A percentile compares a stretch with the other conserved stretches of the same genome.
These are phyloP conservation scores for Physcomitrium patens DNA, from an alignment of 225 moss, liverwort and hornwort genomes.

Conservation along the genomic window DNA sequence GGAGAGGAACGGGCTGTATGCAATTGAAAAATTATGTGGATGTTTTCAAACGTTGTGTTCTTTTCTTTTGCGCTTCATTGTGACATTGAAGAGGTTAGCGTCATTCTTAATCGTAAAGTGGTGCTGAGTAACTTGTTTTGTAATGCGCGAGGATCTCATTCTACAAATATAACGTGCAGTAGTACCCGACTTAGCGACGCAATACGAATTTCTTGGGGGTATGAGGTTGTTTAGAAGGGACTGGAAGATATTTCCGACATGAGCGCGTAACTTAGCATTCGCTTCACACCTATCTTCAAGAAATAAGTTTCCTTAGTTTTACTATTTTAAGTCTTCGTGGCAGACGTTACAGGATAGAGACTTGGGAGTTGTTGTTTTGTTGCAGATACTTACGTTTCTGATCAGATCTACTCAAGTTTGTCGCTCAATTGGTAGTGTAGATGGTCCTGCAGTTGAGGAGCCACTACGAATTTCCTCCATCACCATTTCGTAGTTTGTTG, in stretches of 20 bases:
- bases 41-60: slow-evolving; percentile 21
- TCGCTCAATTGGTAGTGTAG: slow-evolving; percentile 13
- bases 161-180: slow-evolving; percentile 24
- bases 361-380: slow-evolving; percentile 4
- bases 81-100: slow-evolving; percentile 16
- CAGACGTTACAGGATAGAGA: background rate
- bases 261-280: background rate
- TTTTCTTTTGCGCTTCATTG: background rate
- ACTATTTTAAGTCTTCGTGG: slow-evolving; percentile 5
- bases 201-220: slow-evolving; percentile 22
- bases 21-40: slow-evolving; percentile 15
- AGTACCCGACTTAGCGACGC: slow-evolving; percentile 14
- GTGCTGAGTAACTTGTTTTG: slow-evolving; percentile 28
- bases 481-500: background rate
- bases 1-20: slow-evolving; percentile 17
- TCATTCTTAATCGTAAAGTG: background rate
- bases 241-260: slow-evolving; percentile 12
- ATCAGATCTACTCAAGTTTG: slow-evolving; percentile 28
- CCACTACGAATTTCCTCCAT: slow-evolving; percentile 19
- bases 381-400: background rate
- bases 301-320: background rate
- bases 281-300: background rate
- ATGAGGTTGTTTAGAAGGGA: slow-evolving; percentile 9
- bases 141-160: slow-evolving; percentile 18
- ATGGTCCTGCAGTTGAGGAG: background rate